These are phyloP conservation scores for Trametes villosa DNA, from an alignment of 768 basidiomycete genomes.

Conservation along the genomic window DNA sequence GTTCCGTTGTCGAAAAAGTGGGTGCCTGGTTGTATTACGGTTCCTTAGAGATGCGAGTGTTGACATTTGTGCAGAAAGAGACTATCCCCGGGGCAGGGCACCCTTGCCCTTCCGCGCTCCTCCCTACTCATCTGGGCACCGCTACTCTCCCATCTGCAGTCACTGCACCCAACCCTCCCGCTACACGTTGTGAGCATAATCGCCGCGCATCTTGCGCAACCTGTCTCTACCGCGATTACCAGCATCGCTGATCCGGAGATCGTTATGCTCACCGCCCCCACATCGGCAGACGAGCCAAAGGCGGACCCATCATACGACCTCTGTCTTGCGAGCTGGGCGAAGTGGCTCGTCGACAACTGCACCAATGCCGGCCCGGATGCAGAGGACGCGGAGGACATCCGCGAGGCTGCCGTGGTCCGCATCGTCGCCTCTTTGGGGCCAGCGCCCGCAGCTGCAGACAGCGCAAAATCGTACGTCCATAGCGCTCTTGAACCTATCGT, in stretches of 20 bases:
- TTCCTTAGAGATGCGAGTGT: background rate
- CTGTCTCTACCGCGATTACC: background rate
- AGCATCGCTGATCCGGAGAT: background rate
- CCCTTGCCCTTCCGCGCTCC: conserved; percentile 53
- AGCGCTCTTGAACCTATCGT: background rate
- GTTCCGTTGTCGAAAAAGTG: conserved; percentile 89
- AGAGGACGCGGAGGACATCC: conserved; percentile 43
- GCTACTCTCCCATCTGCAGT: conserved; percentile 59
- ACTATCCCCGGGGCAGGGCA: conserved; percentile 29
- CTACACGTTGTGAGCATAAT: conserved; percentile 52
- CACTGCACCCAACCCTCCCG: conserved; percentile 60
- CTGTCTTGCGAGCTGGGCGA: conserved; percentile 71
- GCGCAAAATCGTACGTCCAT: conserved; percentile 40
- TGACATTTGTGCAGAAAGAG: conserved; percentile 7
- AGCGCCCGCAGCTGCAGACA: conserved; percentile 22
- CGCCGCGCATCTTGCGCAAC: conserved; percentile 38
- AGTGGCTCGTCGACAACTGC: conserved; percentile 55
- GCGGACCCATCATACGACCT: conserved; percentile 52
- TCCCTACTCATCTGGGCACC: conserved; percentile 68
- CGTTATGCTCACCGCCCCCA: conserved; percentile 21
- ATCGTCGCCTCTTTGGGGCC: conserved; percentile 57
- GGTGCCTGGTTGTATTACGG: conserved; percentile 24
- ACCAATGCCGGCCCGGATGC: conserved; percentile 38
- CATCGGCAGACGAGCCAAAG: conserved; percentile 22
- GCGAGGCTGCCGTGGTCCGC: conserved; percentile 47